Evolutionary conservation across 805 yeast species (phyloP).

Genomic region (Candida adriatica): DNA sequence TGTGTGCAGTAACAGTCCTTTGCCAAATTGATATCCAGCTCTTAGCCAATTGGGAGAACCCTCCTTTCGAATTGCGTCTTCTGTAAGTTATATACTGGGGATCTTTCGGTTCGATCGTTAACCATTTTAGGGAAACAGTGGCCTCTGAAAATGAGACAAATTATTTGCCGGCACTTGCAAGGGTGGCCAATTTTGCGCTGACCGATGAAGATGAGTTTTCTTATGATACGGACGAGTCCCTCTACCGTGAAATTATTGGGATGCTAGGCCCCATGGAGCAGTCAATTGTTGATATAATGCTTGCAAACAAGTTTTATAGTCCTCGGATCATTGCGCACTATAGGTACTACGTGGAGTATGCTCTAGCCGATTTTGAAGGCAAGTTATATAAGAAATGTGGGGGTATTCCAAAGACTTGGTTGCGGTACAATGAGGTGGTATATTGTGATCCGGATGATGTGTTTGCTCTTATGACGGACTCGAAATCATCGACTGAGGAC

Average conservation of each 20-base stretch:
- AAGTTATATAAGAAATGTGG: conserved; percentile 19
- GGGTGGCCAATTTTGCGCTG: conserved; percentile 9
- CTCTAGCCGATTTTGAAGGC: conserved; percentile 23
- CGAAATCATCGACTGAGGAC: conserved; percentile 13
- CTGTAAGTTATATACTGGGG: conserved; percentile 16
- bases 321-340: conserved; percentile 65
- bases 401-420: conserved; percentile 36
- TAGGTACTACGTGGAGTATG: conserved; percentile 36
- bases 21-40: conserved; percentile 18
- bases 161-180: conserved; percentile 8
- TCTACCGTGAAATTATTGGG: conserved; percentile 14
- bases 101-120: not conserved
- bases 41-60: conserved; percentile 23
- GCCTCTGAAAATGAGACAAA: conserved; percentile 20
- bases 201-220: conserved; percentile 5
- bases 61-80: conserved; percentile 22
- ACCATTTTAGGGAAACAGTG: conserved; percentile 19
- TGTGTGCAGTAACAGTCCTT: too few species aligned
- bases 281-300: conserved; percentile 18
- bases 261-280: conserved; percentile 15
- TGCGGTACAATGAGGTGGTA: conserved; percentile 42
- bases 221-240: conserved; percentile 13
- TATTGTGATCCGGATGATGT: conserved; percentile 68
- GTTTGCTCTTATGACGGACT: conserved; percentile 64
- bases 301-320: conserved; percentile 35